Percentiles rank a stretch among this genome's conserved stretches.
phyloP scores from a whole-genome alignment of 352 stramenopile species.

The Globisporangium iwayamae region DNA sequence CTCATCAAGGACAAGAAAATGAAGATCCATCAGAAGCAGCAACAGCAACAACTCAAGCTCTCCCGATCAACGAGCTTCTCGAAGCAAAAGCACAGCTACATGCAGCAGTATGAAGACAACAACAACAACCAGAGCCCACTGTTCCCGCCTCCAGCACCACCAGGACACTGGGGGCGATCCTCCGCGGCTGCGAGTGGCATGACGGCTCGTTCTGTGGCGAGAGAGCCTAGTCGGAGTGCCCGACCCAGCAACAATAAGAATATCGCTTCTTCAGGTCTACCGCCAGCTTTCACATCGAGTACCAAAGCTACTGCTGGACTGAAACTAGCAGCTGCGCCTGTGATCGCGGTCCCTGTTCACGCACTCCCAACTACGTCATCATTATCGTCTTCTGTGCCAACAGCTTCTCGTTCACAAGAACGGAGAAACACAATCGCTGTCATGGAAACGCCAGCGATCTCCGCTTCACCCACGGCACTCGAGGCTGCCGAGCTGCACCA shows the following conservation, averaged over 20 bases:
- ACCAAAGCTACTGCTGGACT: not conserved
- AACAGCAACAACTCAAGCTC: conserved; percentile 36
- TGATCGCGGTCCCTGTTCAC: not conserved
- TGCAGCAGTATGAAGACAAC: conserved; percentile 17
- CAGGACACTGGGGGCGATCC: not conserved
- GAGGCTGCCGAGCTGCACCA: conserved; percentile 56
- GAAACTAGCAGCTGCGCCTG: not conserved
- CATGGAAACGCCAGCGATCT: conserved; percentile 16
- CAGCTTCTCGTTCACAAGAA: not conserved
- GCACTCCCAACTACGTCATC: not conserved
- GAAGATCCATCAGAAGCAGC: conserved; percentile 23
- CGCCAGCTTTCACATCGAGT: not conserved
- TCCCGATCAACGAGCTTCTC: conserved; percentile 18
- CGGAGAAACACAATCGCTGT: conserved; percentile 27
- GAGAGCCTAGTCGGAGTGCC: not conserved
- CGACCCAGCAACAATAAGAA: not conserved
- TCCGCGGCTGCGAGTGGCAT: not conserved
- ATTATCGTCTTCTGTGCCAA: not conserved
- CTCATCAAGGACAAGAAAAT: conserved; percentile 73
- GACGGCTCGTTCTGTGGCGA: not conserved
- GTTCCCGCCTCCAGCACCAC: conserved; percentile 3
- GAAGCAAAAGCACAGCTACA: conserved; percentile 28
- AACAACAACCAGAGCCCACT: conserved; percentile 24
- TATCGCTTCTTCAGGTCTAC: not conserved
- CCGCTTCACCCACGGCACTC: not conserved